Conservation (phyloP, 768 basidiomycete genomes). For the Leucocoprinus birnbaumii region DNA sequence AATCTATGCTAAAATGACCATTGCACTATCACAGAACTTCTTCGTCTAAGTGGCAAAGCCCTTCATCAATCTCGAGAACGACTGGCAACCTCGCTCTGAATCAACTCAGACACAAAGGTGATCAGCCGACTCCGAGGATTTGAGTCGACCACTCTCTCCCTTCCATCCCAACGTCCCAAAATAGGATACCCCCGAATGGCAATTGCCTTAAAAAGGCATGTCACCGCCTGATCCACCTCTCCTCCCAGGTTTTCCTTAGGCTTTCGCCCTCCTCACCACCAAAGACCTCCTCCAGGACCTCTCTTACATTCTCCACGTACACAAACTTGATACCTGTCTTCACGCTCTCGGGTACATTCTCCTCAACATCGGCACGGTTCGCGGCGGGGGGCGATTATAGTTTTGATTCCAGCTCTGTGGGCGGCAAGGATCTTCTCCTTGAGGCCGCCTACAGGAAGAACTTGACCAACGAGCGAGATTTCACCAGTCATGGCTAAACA, state of each 20-base stretch:
- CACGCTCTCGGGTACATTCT: conserved; percentile 94
- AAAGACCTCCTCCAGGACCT: conserved; percentile 90
- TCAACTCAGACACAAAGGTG: no score
- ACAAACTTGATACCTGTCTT: conserved; percentile 94
- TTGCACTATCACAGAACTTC: no score
- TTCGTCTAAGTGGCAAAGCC: no score
- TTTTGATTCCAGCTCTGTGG: conserved; percentile 95
- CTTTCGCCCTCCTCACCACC: conserved; percentile 22
- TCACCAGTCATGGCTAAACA: conserved; percentile 93
- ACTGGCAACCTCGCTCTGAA: no score
- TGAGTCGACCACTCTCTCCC: no score
- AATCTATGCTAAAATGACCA: no score
- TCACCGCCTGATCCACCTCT: conserved; percentile 5
- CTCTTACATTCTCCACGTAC: conserved; percentile 90
- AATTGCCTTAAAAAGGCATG: no score
- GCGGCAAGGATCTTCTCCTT: conserved; percentile 98
- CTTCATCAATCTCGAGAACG: no score
- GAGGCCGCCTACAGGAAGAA: conserved; percentile 92
- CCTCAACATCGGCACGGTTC: conserved; percentile 92
- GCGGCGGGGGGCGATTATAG: conserved; percentile 83
- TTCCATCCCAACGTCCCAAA: no score
- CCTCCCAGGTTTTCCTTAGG: conserved; percentile 9
- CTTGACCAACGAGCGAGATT: conserved; percentile 94
- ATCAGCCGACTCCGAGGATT: no score
- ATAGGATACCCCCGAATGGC: no score